phyloP scores from a whole-genome alignment of 2,329 filamentous ascomycete species.

The Alternaria alternata region DNA sequence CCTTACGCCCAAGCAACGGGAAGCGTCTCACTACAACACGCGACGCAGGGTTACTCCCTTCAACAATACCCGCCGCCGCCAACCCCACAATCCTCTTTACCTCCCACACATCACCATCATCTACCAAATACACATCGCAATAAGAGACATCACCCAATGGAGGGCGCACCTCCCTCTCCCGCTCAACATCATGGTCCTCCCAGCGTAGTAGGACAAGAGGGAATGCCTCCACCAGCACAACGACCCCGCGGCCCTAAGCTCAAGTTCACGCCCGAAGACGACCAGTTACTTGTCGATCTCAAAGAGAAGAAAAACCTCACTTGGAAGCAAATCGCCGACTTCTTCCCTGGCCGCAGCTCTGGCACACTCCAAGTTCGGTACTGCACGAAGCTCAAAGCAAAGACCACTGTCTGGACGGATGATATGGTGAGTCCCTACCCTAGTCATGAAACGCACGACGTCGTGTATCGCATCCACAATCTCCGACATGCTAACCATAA shows the following conservation, averaged over 20 bases:
- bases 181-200: conserved; percentile 67
- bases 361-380: conserved; percentile 93
- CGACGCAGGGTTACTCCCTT: conserved; percentile 48
- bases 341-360: conserved; percentile 89
- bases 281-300: conserved; percentile 84
- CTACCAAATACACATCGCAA: conserved; percentile 73
- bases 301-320: conserved; percentile 95
- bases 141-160: conserved; percentile 68
- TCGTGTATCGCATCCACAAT: conserved; percentile 41
- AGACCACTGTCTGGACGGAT: conserved; percentile 91
- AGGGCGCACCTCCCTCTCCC: conserved; percentile 49
- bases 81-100: conserved; percentile 36
- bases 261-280: conserved; percentile 93
- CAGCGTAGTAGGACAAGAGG: conserved; percentile 85
- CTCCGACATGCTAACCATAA: conserved; percentile 46
- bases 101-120: conserved; percentile 75
- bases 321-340: conserved; percentile 97
- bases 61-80: conserved; percentile 46
- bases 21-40: conserved; percentile 52
- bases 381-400: conserved; percentile 93
- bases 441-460: conserved; percentile 46
- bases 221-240: conserved; percentile 85
- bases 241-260: conserved; percentile 86
- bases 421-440: conserved; percentile 74
- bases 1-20: conserved; percentile 49